phyloP scores from a whole-genome alignment of 495 filamentous ascomycete species.

The Evansstolkia leycettana region DNA sequence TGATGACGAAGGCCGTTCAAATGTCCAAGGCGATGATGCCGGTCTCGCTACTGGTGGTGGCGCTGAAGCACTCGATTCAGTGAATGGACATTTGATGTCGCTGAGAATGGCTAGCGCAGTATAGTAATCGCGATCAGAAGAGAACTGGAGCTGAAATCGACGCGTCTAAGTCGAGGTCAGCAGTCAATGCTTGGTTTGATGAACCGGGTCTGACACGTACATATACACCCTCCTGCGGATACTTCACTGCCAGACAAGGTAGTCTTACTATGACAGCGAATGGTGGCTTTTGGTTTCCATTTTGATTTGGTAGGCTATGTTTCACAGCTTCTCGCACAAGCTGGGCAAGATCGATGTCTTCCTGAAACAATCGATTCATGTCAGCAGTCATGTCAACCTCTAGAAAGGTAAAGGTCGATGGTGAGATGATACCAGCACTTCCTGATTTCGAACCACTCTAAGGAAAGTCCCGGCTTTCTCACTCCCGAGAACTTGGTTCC shows the following conservation, averaged over 20 bases:
- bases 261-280: conserved; percentile 31
- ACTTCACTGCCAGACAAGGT: conserved; percentile 33
- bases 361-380: conserved; percentile 9
- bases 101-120: conserved; percentile 23
- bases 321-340: conserved; percentile 10
- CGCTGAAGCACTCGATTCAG: conserved; percentile 17
- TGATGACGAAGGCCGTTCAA: conserved; percentile 5
- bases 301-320: conserved; percentile 4
- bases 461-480: conserved; percentile 9
- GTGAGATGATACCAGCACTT: conserved; percentile 15
- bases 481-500: not conserved
- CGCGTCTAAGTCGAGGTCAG: conserved; percentile 15
- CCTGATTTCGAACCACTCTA: conserved; percentile 14
- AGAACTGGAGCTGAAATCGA: conserved; percentile 34
- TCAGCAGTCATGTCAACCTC: too few relatives aligned
- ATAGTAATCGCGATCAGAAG: conserved; percentile 23
- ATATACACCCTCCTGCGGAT: conserved; percentile 13
- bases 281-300: conserved; percentile 8
- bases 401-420: not conserved
- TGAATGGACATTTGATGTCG: conserved; percentile 27
- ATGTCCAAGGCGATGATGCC: conserved; percentile 21
- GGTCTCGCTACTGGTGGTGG: conserved; percentile 8
- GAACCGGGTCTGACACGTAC: conserved; percentile 4
- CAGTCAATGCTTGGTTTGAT: not conserved
- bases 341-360: conserved; percentile 22